Evolutionary conservation across 495 filamentous ascomycete genomes (phyloP).

Genomic region (Podospora pseudocomata): DNA sequence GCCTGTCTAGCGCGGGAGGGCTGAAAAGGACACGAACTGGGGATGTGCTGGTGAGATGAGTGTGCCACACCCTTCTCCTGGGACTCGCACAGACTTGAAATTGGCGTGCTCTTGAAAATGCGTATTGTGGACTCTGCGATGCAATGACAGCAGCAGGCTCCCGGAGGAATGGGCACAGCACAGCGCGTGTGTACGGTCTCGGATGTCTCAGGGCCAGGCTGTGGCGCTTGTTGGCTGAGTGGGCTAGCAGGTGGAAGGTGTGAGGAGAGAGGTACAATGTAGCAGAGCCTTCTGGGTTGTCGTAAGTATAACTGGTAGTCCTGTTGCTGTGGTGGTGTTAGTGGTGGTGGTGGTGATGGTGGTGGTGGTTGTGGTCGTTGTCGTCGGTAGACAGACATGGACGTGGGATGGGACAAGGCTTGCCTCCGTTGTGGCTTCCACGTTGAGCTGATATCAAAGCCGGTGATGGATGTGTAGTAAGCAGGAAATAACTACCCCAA

Average conservation of each 20-base stretch:
- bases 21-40: conserved; percentile 30
- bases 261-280: too few relatives aligned
- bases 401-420: not conserved
- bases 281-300: too few relatives aligned
- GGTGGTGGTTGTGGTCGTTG: not conserved
- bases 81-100: conserved; percentile 12
- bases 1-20: conserved; percentile 31
- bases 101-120: conserved; percentile 16
- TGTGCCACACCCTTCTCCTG: conserved; percentile 19
- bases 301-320: not conserved
- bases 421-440: not conserved
- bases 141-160: conserved; percentile 9
- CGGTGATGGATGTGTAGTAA: not conserved
- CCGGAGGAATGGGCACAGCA: conserved; percentile 5
- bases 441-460: not conserved
- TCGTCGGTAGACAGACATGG: not conserved
- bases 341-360: too few relatives aligned
- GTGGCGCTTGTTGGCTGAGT: conserved; percentile 3
- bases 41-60: conserved; percentile 12
- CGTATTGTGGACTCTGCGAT: not conserved
- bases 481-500: too few relatives aligned
- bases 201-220: conserved; percentile 2
- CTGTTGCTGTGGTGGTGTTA: not conserved
- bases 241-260: not conserved
- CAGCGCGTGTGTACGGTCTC: conserved; percentile 2